Evolutionary conservation across 345 rosid species (phyloP), one percentile per base, ranked within the genome.

Genomic region (Ceriops zippeliana): DNA sequence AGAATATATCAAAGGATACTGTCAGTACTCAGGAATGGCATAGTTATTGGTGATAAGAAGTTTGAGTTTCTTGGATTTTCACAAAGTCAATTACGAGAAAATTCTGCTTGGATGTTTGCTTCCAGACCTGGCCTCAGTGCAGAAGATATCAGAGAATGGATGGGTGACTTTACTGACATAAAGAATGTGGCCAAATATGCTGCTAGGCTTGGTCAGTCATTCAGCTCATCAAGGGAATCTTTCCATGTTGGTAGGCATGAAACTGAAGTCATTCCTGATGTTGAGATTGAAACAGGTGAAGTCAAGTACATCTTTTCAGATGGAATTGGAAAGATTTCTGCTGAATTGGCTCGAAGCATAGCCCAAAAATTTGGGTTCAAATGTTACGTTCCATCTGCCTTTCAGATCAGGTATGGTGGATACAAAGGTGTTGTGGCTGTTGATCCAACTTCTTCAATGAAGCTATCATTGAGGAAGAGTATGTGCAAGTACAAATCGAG

Each of bases 341-440:
- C 75, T 30, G 80, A 78, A 20, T 81, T 86, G 37, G 95, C 95
- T 32, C 54, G 9, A 32, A 61, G n/a, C 9, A 87, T 89, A 3
- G 84, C 89, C 0, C 26, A 9, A 62, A 85, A 82, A 61, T 73
- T 81, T 56, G 73, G 82, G 2, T 63, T 79, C 24, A 73, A 15
- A 16, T 59, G 28, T 56, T 63, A 47, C 24, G 19, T 62, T 52
- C 83, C 87, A 17, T 83, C 84, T 0, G 83, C 84, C 17, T 83
- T 71, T 27, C 87, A 81, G 75, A 72, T 83, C 61, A 76, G 83
- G 4, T 76, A 77, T 61, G 81, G 83, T 30, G 83, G 87, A 1
- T 84, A 51, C 84, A 89, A 89, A 78, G 96, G 96, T 58, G 96
- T 87, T 19, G 86, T 89, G 27, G 96, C 96, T 15, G 80, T 84